Base-by-base conservation (phyloP, 805 yeast species). In the Yarrowia sp. region DNA sequence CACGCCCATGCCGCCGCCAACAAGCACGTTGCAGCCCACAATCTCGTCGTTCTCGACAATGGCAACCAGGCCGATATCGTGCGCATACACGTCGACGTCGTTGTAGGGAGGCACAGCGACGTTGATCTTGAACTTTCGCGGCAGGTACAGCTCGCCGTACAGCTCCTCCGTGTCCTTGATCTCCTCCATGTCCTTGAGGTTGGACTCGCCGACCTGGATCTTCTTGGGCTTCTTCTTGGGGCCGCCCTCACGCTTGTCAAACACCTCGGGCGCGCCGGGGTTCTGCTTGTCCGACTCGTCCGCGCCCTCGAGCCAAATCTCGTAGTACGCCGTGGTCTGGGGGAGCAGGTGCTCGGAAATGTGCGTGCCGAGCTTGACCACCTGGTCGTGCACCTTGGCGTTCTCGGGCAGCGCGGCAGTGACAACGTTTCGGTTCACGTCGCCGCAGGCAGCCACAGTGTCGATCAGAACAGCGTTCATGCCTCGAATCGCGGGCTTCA, bases 1-100 rank as follows among this genome's bases (percentile, higher is more conserved):
- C 41, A 96, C 84, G 70, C 98, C 98, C 98, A 93, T 93, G 81
- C 98, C 98, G 78, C 98, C 98, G 75, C 98, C 98, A 66, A 87
- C 96, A 64, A 88, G 81, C 60, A 93, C 84, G 70, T 93, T 93
- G 80, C 84, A 93, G 63, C 98, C 98, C 46, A 87, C 83, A 18
- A 82, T 80, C 61, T 80, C 76, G 69, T 85, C 81, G 51, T 76
- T 74, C 68, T 82, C 83, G 47, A 90, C 85, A 70, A 93, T 91
- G 31, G 97, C 91, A 73, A 93, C 83, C 67, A 93, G 80, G 67
- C 98, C 98, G 68, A 93, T 84, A 76, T 93, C 98, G 73, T 90
- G 94, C 9, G 96, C 96, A 78, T 89, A 93, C 8, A 90, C 97
- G 77, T 93, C 98, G 59, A 93, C 97, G 75, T 93, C 98, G 72